Percentiles rank a stretch among this genome's conserved stretches.
Conservation (phyloP, 352 stramenopile species). For the Globisporangium alternatum region DNA sequence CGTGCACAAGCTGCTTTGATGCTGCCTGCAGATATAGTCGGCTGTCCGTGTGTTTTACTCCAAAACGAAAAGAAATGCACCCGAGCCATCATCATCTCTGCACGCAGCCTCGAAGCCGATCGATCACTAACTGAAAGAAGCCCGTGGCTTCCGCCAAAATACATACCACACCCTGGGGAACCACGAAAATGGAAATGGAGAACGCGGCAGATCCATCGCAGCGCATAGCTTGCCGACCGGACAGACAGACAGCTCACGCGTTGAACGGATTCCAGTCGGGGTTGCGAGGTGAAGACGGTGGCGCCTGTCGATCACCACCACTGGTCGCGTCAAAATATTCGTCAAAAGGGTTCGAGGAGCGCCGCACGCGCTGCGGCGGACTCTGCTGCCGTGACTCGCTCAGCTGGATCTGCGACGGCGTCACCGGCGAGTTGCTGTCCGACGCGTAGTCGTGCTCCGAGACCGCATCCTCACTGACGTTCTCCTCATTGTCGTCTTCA, state of each 20-base stretch:
- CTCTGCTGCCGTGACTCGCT: constrained; percentile 1
- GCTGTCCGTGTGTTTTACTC: background rate
- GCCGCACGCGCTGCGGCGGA: background rate
- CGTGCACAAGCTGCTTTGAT: background rate
- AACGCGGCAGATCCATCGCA: background rate
- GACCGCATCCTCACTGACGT: background rate
- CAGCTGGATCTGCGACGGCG: constrained; percentile 11
- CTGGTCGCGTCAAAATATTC: constrained; percentile 7
- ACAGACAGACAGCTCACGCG: constrained; percentile 2
- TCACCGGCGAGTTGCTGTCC: background rate
- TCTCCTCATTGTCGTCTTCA: background rate
- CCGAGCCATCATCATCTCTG: background rate
- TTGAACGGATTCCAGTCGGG: constrained; percentile 13
- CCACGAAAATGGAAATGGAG: background rate
- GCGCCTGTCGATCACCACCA: background rate
- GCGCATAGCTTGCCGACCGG: background rate
- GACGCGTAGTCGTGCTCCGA: constrained; percentile 11
- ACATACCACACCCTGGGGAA: background rate
- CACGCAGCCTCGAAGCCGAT: background rate
- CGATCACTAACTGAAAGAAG: background rate
- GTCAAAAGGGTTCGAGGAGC: constrained; percentile 11
- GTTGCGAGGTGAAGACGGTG: background rate
- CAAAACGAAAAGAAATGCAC: background rate
- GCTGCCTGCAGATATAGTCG: background rate
- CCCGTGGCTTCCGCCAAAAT: background rate